Conservation (phyloP, 2,329 filamentous ascomycete genomes). For the Fusarium begoniae region DNA sequence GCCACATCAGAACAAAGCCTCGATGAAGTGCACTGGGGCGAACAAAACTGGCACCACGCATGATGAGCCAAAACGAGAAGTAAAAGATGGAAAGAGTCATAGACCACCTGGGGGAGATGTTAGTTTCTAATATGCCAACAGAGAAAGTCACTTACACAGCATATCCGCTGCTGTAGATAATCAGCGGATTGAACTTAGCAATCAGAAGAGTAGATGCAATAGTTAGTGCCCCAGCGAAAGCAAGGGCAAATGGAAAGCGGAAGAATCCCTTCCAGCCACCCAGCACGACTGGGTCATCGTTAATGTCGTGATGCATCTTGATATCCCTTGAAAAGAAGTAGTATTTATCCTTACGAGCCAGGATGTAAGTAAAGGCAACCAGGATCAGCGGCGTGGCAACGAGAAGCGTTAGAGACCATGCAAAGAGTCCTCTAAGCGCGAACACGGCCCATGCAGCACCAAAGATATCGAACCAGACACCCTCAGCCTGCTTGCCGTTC, state of each 20-base stretch:
- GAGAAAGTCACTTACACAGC: conserved; percentile 62
- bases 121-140: conserved; percentile 2
- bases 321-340: conserved; percentile 80
- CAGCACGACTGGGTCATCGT: conserved; percentile 69
- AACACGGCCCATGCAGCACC: conserved; percentile 83
- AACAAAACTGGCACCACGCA: conserved; percentile 79
- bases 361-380: conserved; percentile 71
- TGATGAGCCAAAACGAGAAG: conserved; percentile 82
- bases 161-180: conserved; percentile 90
- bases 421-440: conserved; percentile 83
- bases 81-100: conserved; percentile 88
- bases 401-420: conserved; percentile 84
- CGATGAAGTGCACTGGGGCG: conserved; percentile 88
- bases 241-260: conserved; percentile 80
- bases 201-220: conserved; percentile 79
- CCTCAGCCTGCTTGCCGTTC: conserved; percentile 72
- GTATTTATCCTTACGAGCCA: conserved; percentile 80
- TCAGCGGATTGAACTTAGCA: conserved; percentile 85
- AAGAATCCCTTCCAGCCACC: conserved; percentile 85
- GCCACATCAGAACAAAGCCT: conserved; percentile 83
- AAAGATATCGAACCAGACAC: conserved; percentile 95
- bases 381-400: conserved; percentile 81
- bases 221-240: conserved; percentile 72
- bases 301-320: conserved; percentile 65
- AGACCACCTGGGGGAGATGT: conserved; percentile 65